These are phyloP conservation scores for Rhizopus sp. DNA, from an alignment of 371 early-diverging fungal genomes.

Conservation along the genomic window DNA sequence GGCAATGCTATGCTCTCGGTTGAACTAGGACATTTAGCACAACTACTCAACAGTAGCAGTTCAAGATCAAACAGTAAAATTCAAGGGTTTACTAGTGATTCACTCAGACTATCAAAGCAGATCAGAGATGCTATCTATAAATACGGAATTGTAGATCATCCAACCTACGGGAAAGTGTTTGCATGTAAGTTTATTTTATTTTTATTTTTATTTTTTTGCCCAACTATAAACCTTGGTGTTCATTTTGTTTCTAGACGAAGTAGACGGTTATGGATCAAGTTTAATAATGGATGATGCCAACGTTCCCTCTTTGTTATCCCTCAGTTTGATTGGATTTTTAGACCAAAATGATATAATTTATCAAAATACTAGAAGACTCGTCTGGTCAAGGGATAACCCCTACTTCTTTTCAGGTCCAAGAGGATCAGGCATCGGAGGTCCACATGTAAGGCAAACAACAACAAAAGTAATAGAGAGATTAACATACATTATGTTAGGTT, in stretches of 20 bases:
- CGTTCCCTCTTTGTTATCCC: slow-evolving; percentile 62
- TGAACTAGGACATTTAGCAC: slow-evolving; percentile 49
- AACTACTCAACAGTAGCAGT: slow-evolving; percentile 16
- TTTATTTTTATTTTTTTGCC: too few species aligned
- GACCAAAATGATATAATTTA: slow-evolving; percentile 52
- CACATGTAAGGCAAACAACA: slow-evolving; percentile 47
- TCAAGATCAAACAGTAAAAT: neutral
- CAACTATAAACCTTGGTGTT: too few species aligned
- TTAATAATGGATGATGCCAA: slow-evolving; percentile 76
- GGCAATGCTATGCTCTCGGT: slow-evolving; percentile 71
- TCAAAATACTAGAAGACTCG: slow-evolving; percentile 57
- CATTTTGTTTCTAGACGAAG: slow-evolving; percentile 42
- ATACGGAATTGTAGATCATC: slow-evolving; percentile 53
- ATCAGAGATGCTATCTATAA: slow-evolving; percentile 60
- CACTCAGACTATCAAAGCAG: slow-evolving; percentile 37
- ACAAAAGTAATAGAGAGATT: slow-evolving; percentile 1
- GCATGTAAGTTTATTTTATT: slow-evolving; percentile 42
- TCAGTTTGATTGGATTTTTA: slow-evolving; percentile 65
- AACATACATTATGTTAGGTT: slow-evolving; percentile 11
- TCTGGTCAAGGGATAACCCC: slow-evolving; percentile 60
- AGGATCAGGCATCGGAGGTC: slow-evolving; percentile 63
- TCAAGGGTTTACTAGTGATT: slow-evolving; percentile 18
- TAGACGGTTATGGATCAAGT: slow-evolving; percentile 67
- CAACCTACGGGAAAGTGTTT: slow-evolving; percentile 42
- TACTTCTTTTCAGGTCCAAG: slow-evolving; percentile 58